Base-by-base conservation (phyloP, 1,139 yeast genomes). In the Oligophagozyma castellii region DNA sequence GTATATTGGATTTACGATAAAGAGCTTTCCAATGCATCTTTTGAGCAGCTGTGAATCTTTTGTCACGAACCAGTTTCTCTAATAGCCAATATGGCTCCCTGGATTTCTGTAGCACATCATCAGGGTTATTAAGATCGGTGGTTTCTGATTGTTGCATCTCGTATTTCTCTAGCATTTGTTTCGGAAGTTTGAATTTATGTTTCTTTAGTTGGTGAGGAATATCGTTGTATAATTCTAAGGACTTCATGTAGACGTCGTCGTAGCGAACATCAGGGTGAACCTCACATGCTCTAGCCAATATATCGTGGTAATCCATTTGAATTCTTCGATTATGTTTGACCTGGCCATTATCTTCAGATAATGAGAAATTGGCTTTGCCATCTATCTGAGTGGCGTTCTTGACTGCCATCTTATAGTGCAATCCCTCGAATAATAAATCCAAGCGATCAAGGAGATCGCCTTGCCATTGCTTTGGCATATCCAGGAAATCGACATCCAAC, bases 201-300 rank as follows among this genome's bases (percentile, higher is more conserved):
- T 38, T 42, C 7, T 40, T 33, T 24, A 42, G 36, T 8, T 32
- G 35, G 7, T 31, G 31, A 2, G 55, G 54, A 5, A 49, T 39
- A 30, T 48, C 55, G 28, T 48, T 40, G 28, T 31, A 51, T 14
- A 51, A 35, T 27, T 46, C 48, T 12, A 48, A 28, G 1, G 50
- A 43, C 38, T 49, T 49, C 44, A 48, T 37, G 29, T 48, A 49
- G 5, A 48, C 39, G 13, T 44, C 43, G 16, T 35, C 36, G 7
- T 7, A 7, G 6, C 23, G 12, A 46, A 48, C 48, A 24, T 49
- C 46, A 25, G 42, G 44, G 13, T 45, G 43, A 48, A 46, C 45
- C 28, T 46, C 47, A 29, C 47, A 46, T n/a, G 48, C 53, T 22
- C 45, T 35, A 12, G 36, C 34, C 4, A 51, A 39, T 11, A 52